These are phyloP conservation scores for Breynia disticha DNA, from an alignment of 441 rosid genomes.

Conservation along the genomic window DNA sequence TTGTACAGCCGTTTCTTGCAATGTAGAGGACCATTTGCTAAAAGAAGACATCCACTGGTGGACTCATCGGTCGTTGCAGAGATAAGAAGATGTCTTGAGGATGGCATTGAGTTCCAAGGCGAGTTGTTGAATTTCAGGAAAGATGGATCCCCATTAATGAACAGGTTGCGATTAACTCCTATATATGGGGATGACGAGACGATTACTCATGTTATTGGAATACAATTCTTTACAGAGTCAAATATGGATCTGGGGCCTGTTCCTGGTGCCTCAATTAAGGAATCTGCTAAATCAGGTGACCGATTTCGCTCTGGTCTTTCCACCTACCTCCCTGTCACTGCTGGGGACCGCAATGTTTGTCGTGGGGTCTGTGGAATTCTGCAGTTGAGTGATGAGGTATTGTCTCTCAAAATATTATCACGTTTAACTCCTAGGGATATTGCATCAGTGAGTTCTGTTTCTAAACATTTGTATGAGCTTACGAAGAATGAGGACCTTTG, in stretches of 20 bases:
- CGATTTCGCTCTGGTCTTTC: conserved; percentile 31
- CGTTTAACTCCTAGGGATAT: conserved; percentile 78
- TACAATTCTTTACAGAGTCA: conserved; percentile 78
- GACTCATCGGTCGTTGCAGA: conserved; percentile 73
- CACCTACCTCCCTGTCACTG: conserved; percentile 24
- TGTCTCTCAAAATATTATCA: conserved; percentile 69
- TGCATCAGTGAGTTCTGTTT: conserved; percentile 79
- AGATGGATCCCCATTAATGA: conserved; percentile 86
- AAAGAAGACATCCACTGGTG: conserved; percentile 83
- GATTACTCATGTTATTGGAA: conserved; percentile 77
- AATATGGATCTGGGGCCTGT: conserved; percentile 77
- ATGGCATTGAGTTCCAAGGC: conserved; percentile 86
- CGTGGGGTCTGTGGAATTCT: conserved; percentile 69
- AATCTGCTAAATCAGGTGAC: conserved; percentile 32
- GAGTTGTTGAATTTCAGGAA: conserved; percentile 82
- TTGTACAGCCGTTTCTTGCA: conserved; percentile 82
- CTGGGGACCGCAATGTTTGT: conserved; percentile 53
- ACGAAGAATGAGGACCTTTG: conserved; percentile 85
- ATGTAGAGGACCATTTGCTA: conserved; percentile 90
- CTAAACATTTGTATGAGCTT: conserved; percentile 50
- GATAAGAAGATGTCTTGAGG: conserved; percentile 72
- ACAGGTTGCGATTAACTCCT: conserved; percentile 69
- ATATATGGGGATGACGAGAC: conserved; percentile 80
- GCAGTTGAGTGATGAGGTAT: conserved; percentile 76
- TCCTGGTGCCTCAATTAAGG: conserved; percentile 42